Evolutionary conservation across 495 filamentous ascomycete species (phyloP).

Genomic region (Amorphotheca resinae): DNA sequence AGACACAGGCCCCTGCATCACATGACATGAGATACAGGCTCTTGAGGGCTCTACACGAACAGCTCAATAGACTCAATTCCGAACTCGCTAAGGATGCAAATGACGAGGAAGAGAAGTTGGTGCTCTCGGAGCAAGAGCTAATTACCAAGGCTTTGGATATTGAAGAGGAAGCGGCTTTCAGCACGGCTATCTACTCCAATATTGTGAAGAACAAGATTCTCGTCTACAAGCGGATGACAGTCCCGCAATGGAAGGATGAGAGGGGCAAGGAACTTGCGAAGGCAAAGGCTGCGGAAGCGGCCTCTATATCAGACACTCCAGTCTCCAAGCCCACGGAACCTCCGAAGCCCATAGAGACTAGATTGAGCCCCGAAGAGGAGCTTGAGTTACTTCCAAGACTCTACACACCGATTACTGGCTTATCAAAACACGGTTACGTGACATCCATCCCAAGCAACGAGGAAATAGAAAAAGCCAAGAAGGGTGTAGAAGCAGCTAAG

Average conservation of each 20-base stretch:
- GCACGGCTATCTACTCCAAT: conserved; percentile 60
- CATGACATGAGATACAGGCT: conserved; percentile 56
- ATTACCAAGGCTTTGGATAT: conserved; percentile 70
- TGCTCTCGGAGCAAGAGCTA: conserved; percentile 55
- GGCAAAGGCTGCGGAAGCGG: conserved; percentile 19
- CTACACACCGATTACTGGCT: conserved; percentile 41
- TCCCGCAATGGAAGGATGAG: conserved; percentile 51
- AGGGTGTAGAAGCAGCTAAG: conserved; percentile 48
- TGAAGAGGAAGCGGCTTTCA: conserved; percentile 66
- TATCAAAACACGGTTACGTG: conserved; percentile 65
- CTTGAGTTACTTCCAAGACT: conserved; percentile 47
- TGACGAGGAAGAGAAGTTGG: conserved; percentile 28
- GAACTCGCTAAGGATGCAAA: conserved; percentile 40
- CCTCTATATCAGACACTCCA: conserved; percentile 4
- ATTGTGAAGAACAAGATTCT: conserved; percentile 69
- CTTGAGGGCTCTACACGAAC: conserved; percentile 59
- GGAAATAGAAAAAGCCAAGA: conserved; percentile 48
- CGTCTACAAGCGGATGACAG: conserved; percentile 55
- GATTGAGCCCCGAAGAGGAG: conserved; percentile 55
- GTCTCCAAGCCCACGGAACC: conserved; percentile 17
- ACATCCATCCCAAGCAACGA: conserved; percentile 44
- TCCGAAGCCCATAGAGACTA: conserved; percentile 46
- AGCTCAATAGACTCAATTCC: conserved; percentile 61
- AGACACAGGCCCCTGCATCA: conserved; percentile 48
- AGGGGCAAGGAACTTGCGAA: conserved; percentile 21